These are phyloP conservation scores for Yarrowia divulgata DNA, from an alignment of 805 yeast genomes.

Conservation along the genomic window DNA sequence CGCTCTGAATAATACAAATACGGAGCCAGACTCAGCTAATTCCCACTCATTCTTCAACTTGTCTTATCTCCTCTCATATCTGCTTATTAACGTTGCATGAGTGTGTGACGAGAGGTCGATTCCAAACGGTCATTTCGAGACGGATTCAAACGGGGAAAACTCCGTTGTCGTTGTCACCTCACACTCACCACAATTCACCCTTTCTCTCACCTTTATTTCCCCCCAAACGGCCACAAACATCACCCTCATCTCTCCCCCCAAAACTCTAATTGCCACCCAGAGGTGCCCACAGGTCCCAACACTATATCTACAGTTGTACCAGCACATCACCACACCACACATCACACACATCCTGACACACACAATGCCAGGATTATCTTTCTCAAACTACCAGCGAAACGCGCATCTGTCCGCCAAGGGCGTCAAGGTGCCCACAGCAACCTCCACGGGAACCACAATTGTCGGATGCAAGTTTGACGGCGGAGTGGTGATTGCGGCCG, in stretches of 20 bases:
- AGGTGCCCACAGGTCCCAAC: constrained; percentile 10
- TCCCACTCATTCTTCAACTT: too few relatives aligned
- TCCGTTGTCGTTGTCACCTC: too few relatives aligned
- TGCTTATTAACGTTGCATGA: too few relatives aligned
- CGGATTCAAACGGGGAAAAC: too few relatives aligned
- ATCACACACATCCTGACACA: neutral
- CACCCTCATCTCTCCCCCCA: neutral
- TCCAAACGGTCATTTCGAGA: too few relatives aligned
- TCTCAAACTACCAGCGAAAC: constrained; percentile 94
- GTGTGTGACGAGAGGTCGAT: too few relatives aligned
- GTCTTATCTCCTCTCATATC: too few relatives aligned
- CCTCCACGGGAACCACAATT: constrained; percentile 99
- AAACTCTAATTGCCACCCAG: neutral
- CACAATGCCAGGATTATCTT: constrained; percentile 85
- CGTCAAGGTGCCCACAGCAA: constrained; percentile 80
- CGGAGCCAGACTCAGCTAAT: too few relatives aligned
- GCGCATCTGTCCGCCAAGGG: constrained; percentile 75
- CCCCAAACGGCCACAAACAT: neutral
- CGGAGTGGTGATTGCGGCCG: constrained; percentile 98
- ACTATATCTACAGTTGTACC: constrained; percentile 6
- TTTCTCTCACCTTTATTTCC: too few relatives aligned
- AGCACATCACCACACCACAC: constrained; percentile 7
- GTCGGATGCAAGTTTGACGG: constrained; percentile 93
- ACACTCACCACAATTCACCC: too few relatives aligned
- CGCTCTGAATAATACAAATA: too few relatives aligned